A percentile compares a stretch with the other conserved stretches of the same genome.
These are phyloP conservation scores for Penicillium dipodomyicola DNA, from an alignment of 495 filamentous ascomycete genomes.

Conservation along the genomic window DNA sequence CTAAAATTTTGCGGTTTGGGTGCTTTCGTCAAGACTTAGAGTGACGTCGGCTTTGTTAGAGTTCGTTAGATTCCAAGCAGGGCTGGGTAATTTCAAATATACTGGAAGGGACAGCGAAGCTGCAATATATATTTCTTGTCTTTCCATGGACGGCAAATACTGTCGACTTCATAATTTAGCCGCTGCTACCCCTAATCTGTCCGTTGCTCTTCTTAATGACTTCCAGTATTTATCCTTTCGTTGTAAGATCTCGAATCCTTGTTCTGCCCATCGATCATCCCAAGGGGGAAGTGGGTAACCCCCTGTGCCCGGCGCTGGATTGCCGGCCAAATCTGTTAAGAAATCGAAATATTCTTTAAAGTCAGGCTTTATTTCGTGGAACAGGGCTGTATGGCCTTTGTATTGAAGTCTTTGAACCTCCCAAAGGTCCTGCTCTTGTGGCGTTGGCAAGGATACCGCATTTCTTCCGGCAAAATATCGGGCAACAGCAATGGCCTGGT, in stretches of 20 bases:
- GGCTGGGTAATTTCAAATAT: too few relatives aligned
- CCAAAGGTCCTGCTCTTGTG: slow-evolving; percentile 44
- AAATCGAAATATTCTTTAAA: slow-evolving; percentile 52
- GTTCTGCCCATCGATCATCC: slow-evolving; percentile 38
- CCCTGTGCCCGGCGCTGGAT: slow-evolving; percentile 33
- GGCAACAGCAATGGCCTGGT: slow-evolving; percentile 51
- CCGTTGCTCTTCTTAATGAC: background rate
- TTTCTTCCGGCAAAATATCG: slow-evolving; percentile 46
- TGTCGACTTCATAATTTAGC: slow-evolving; percentile 3
- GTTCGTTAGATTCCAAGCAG: too few relatives aligned
- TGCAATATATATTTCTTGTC: background rate
- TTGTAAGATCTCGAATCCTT: slow-evolving; percentile 23
- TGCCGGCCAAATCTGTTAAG: slow-evolving; percentile 39
- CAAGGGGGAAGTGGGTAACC: slow-evolving; percentile 38
- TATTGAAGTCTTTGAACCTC: slow-evolving; percentile 41
- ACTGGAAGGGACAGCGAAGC: too few relatives aligned
- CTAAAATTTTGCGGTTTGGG: too few relatives aligned
- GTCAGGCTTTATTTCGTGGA: slow-evolving; percentile 47
- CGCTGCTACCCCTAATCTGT: background rate
- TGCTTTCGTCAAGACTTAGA: too few relatives aligned
- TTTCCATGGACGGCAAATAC: background rate
- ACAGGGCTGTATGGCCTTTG: slow-evolving; percentile 41
- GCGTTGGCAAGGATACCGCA: slow-evolving; percentile 28
- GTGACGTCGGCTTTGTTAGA: too few relatives aligned
- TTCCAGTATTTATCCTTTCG: slow-evolving; percentile 26